Conservation (phyloP, 306 rosid genomes). For the Neltuma alba region DNA sequence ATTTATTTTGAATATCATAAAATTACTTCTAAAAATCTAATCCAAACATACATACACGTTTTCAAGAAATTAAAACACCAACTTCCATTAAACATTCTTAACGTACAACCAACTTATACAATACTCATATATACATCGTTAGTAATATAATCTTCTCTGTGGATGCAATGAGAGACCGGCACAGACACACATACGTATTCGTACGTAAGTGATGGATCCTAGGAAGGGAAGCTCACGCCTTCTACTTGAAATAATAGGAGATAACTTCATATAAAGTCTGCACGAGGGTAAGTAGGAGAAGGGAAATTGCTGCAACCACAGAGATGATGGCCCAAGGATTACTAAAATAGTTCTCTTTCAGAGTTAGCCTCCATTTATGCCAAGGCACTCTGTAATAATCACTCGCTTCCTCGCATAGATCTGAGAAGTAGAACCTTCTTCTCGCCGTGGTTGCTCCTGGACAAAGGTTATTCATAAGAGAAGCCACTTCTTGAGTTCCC, state of each 20-base stretch:
- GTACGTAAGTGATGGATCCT: too few species aligned
- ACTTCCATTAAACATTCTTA: too few species aligned
- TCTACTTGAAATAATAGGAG: not conserved
- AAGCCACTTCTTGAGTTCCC: not conserved
- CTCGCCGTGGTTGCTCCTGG: not conserved
- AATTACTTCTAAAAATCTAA: too few species aligned
- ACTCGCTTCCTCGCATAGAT: not conserved
- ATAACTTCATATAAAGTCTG: not conserved
- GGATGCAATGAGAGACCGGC: too few species aligned
- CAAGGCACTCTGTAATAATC: not conserved
- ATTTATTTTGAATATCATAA: too few species aligned
- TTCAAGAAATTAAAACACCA: too few species aligned
- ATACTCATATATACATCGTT: too few species aligned
- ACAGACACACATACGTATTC: too few species aligned
- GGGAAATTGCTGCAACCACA: not conserved
- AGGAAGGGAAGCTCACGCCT: too few species aligned
- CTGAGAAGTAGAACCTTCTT: not conserved
- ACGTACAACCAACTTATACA: too few species aligned
- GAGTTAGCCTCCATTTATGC: not conserved
- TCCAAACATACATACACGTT: too few species aligned
- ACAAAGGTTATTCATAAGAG: constrained; percentile 13
- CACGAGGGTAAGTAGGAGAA: not conserved
- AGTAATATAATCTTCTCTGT: too few species aligned
- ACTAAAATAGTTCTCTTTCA: not conserved
- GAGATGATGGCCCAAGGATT: constrained; percentile 6